Evolutionary conservation across 2,329 filamentous ascomycete genomes (phyloP).

Genomic region (Gaeumannomyces sp.): DNA sequence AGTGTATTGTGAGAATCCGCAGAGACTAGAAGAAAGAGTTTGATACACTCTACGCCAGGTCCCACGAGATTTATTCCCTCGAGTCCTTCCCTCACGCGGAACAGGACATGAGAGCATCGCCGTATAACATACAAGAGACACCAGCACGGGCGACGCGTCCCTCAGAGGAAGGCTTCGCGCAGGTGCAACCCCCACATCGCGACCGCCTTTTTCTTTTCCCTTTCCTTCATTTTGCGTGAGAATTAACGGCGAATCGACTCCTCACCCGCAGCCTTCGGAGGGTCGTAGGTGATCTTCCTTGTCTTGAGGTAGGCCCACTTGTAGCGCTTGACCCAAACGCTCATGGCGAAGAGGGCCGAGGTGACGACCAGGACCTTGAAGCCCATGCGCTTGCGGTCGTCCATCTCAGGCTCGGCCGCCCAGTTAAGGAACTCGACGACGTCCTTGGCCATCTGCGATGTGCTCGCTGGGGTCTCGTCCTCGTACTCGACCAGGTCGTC

Average conservation of each 20-base stretch:
- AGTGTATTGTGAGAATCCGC: slow-evolving; percentile 14
- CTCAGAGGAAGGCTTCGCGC: background rate
- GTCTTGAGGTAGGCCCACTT: slow-evolving; percentile 98
- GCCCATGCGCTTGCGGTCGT: slow-evolving; percentile 99
- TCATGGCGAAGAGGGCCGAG: slow-evolving; percentile 73
- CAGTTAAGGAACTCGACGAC: slow-evolving; percentile 99
- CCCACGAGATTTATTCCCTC: slow-evolving; percentile 23
- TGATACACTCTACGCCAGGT: slow-evolving; percentile 35
- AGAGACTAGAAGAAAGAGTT: slow-evolving; percentile 22
- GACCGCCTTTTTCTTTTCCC: too few relatives aligned
- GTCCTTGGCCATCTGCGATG: slow-evolving; percentile 99
- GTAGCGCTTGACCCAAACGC: slow-evolving; percentile 98
- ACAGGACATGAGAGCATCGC: slow-evolving; percentile 12
- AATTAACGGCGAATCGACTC: background rate
- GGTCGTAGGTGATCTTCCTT: slow-evolving; percentile 85
- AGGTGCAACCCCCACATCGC: background rate
- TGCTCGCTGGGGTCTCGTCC: slow-evolving; percentile 86
- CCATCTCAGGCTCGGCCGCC: slow-evolving; percentile 98
- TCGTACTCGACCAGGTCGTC: slow-evolving; percentile 98
- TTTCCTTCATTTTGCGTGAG: background rate
- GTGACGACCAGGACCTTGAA: slow-evolving; percentile 87
- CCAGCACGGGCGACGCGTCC: slow-evolving; percentile 5
- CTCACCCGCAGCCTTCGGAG: slow-evolving; percentile 44
- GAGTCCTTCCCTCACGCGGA: slow-evolving; percentile 11
- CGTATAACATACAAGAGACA: slow-evolving; percentile 28